phyloP scores from a whole-genome alignment of 495 filamentous ascomycete species.

The Aspergillus biplanus region DNA sequence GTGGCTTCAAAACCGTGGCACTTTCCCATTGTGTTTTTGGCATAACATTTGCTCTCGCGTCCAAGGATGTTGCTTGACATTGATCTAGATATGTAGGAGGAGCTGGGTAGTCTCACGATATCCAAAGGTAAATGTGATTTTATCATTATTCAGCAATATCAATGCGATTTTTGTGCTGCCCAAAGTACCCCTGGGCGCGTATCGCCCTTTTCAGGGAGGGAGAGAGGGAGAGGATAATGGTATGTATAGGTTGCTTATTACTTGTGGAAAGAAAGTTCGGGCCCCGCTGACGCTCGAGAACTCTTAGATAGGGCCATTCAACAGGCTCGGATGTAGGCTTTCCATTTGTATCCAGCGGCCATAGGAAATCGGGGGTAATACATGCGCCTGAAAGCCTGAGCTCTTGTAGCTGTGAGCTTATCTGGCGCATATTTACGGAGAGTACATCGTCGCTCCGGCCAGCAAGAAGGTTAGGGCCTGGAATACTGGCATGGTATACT shows the following conservation, averaged over 20 bases:
- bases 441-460: background rate
- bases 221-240: too few relatives aligned
- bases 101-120: too few relatives aligned
- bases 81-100: too few relatives aligned
- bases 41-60: too few relatives aligned
- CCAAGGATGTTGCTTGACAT: too few relatives aligned
- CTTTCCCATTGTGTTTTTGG: too few relatives aligned
- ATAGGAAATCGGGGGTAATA: background rate
- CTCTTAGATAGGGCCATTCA: background rate
- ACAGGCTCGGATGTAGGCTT: background rate
- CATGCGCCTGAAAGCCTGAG: background rate
- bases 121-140: too few relatives aligned
- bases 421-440: background rate
- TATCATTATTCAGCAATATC: too few relatives aligned
- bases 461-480: background rate
- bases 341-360: background rate
- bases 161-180: too few relatives aligned
- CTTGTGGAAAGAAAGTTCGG: background rate
- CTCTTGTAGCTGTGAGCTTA: background rate
- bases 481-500: background rate
- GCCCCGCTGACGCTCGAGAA: background rate
- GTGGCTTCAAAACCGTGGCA: too few relatives aligned
- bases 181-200: too few relatives aligned
- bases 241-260: background rate
- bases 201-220: background rate